Base-by-base conservation (phyloP, 176 grass and related monocot species). In the Rhynchospora tenuis region DNA sequence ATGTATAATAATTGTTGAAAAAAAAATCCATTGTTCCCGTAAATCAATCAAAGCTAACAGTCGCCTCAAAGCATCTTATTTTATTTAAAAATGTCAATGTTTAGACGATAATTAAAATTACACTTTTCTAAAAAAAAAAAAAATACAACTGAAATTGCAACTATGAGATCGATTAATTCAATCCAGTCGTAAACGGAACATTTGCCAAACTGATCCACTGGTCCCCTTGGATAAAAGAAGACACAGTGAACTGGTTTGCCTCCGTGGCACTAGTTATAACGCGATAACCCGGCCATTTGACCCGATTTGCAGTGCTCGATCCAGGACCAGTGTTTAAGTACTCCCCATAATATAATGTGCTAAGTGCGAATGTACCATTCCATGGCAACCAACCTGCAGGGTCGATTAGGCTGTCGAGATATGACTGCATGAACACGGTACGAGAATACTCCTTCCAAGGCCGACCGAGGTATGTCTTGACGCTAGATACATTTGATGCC, bases 361-460 rank as follows among this genome's bases (percentile, higher is more conserved):
- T 88, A 10, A 97, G 80, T 72, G 90, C 94, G 52, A 97, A 97
- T 23, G 9, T 29, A 45, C 87, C 91, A 23, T 78, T 28, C 94
- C 94, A 97, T 64, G 65, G 65, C 45, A 93, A 85, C 94, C 94
- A 97, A 0, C 91, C 94, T 0, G 82, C 79, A 0, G 94, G 94
- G 50, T 84, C 48, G 56, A 97, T 28, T 0, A 97, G 19, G 22
- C 56, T 27, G 43, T 86, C 94, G 1, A 97, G 84, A 54, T 88
- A 51, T 9, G 91, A 94, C 80, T 88, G 62, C 75, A 97, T 17
- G 91, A 57, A 90, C 17, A 97, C 91, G 0, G 94, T 97, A 31
- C 91, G 84, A 0, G 91, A 94, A 81, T 94, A 92, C 48, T 84
- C 47, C 84, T 97, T 94, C 94, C 94, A 97, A 0, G 94, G 91